Percentiles rank a stretch among this genome's conserved stretches.
These are phyloP conservation scores for Cordyceps pruinosa DNA, from an alignment of 2,329 filamentous ascomycete genomes.

Conservation along the genomic window DNA sequence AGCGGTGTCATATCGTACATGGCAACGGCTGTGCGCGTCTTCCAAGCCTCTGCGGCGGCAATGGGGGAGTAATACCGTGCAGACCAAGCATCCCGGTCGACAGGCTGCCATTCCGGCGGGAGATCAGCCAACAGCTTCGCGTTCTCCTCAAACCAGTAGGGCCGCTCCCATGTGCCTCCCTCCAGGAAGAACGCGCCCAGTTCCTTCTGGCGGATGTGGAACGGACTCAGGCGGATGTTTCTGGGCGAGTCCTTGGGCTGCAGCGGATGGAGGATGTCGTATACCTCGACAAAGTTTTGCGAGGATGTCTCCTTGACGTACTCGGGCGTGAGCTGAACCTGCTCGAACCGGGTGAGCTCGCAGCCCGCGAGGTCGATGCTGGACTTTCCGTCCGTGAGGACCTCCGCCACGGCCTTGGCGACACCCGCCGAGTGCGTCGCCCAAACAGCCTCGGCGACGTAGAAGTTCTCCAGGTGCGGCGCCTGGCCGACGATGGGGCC, in stretches of 20 bases:
- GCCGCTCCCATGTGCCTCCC: slow-evolving; percentile 54
- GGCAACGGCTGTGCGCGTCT: slow-evolving; percentile 54
- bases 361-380: slow-evolving; percentile 51
- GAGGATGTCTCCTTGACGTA: slow-evolving; percentile 54
- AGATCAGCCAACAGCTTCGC: slow-evolving; percentile 41
- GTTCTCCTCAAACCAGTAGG: slow-evolving; percentile 56
- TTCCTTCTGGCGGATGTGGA: slow-evolving; percentile 46
- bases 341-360: slow-evolving; percentile 54
- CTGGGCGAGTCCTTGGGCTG: slow-evolving; percentile 51
- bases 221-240: slow-evolving; percentile 52
- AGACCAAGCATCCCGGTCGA: slow-evolving; percentile 53
- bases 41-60: slow-evolving; percentile 55
- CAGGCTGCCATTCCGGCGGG: slow-evolving; percentile 47
- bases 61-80: slow-evolving; percentile 50
- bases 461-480: slow-evolving; percentile 54
- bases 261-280: slow-evolving; percentile 57
- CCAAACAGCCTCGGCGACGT: slow-evolving; percentile 59
- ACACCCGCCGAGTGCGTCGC: slow-evolving; percentile 60
- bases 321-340: slow-evolving; percentile 47
- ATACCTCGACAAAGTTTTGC: slow-evolving; percentile 58
- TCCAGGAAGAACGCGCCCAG: slow-evolving; percentile 55
- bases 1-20: slow-evolving; percentile 59
- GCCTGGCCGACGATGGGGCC: slow-evolving; percentile 52
- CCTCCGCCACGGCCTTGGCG: slow-evolving; percentile 52
- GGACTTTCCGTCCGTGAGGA: slow-evolving; percentile 49